phyloP scores from a whole-genome alignment of 352 stramenopile genomes.

The Globisporangium megalacanthum region DNA sequence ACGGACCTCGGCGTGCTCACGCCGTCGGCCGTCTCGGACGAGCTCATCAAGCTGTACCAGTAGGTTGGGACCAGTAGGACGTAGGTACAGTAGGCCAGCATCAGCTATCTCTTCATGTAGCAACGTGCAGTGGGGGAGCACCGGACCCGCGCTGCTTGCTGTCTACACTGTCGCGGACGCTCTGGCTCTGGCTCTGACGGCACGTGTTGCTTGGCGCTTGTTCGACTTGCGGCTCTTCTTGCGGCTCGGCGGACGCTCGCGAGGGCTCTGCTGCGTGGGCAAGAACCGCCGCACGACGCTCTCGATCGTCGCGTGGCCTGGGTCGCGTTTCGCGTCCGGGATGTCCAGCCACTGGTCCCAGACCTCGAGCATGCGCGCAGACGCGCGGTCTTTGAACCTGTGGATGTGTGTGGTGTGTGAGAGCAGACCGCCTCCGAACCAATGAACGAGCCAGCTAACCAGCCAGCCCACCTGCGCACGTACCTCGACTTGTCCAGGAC shows the following conservation, averaged over 20 bases:
- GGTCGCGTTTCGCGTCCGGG: conserved; percentile 38
- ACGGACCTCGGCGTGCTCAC: conserved; percentile 98
- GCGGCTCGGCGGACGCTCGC: conserved; percentile 1
- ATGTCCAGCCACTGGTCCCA: conserved; percentile 55
- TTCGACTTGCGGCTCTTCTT: conserved; percentile 1
- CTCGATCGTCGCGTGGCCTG: conserved; percentile 43
- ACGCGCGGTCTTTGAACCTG: conserved; percentile 66
- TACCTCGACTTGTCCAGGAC: conserved; percentile 35
- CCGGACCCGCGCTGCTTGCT: too few relatives aligned
- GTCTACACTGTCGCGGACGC: too few relatives aligned
- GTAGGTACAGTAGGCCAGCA: too few relatives aligned
- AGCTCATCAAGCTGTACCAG: conserved; percentile 98
- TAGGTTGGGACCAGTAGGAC: too few relatives aligned
- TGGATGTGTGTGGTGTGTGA: too few relatives aligned
- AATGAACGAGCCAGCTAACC: too few relatives aligned
- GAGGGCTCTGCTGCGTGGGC: conserved; percentile 4
- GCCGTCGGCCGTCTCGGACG: conserved; percentile 96
- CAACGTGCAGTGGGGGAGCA: too few relatives aligned
- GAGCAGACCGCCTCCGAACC: too few relatives aligned
- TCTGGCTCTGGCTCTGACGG: too few relatives aligned
- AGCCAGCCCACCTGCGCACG: conserved; percentile 14
- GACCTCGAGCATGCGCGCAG: conserved; percentile 61
- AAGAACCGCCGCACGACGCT: conserved; percentile 49
- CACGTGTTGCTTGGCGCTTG: too few relatives aligned
- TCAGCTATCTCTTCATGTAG: too few relatives aligned